phyloP scores from a whole-genome alignment of 2,329 filamentous ascomycete species.

The Cercospora nicotianae region DNA sequence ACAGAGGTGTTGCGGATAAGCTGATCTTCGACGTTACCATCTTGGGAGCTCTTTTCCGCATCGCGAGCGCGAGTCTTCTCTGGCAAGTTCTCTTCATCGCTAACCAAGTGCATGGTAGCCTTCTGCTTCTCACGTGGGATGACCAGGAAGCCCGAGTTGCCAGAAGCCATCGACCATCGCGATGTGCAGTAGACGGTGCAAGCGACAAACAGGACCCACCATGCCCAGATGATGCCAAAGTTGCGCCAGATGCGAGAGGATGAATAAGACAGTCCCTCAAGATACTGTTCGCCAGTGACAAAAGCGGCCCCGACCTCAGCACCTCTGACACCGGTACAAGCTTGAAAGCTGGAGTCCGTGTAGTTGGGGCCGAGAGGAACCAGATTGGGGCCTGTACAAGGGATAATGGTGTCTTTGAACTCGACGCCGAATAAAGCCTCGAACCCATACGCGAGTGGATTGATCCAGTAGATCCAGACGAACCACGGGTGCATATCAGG shows the following conservation, averaged over 20 bases:
- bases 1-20: constrained; percentile 65
- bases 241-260: constrained; percentile 54
- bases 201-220: constrained; percentile 60
- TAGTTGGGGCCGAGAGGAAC: constrained; percentile 44
- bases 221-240: constrained; percentile 66
- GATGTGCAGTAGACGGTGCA: constrained; percentile 60
- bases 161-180: constrained; percentile 53
- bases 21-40: constrained; percentile 21
- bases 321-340: constrained; percentile 53
- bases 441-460: constrained; percentile 37
- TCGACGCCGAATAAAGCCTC: constrained; percentile 66
- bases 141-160: constrained; percentile 47
- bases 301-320: constrained; percentile 56
- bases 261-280: constrained; percentile 53
- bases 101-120: constrained; percentile 31
- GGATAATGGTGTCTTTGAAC: constrained; percentile 59
- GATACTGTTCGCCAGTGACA: constrained; percentile 63
- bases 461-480: constrained; percentile 58
- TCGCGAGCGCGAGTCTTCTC: constrained; percentile 18
- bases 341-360: constrained; percentile 35
- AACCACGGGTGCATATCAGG: constrained; percentile 52
- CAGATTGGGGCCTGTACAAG: constrained; percentile 54
- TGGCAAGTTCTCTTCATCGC: constrained; percentile 24
- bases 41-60: constrained; percentile 14
- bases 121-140: constrained; percentile 62